These are phyloP conservation scores for Carpinus viminea DNA, from an alignment of 306 rosid species.

Conservation along the genomic window DNA sequence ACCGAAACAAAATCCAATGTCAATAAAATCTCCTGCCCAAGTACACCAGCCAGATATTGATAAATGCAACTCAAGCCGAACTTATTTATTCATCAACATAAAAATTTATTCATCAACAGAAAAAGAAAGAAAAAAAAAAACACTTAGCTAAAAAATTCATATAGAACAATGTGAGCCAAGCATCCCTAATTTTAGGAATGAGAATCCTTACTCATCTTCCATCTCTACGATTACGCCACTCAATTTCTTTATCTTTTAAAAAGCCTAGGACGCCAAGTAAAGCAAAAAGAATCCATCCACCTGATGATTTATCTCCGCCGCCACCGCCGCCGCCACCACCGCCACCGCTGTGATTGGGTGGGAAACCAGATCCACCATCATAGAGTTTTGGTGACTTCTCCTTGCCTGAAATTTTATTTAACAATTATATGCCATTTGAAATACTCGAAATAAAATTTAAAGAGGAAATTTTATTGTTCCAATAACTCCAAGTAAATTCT, in stretches of 20 bases:
- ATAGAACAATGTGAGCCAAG: neutral
- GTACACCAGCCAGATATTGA: neutral
- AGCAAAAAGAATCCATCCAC: constrained; percentile 75
- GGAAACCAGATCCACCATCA: constrained; percentile 68
- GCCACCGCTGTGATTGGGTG: constrained; percentile 65
- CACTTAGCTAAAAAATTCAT: neutral
- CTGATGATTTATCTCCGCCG: constrained; percentile 65
- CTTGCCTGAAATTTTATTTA: constrained; percentile 65
- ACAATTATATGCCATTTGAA: constrained; percentile 5
- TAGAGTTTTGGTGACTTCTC: constrained; percentile 64
- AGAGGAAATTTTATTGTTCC: constrained; percentile 6
- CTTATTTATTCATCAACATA: neutral
- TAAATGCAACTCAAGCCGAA: neutral
- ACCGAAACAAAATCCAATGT: neutral
- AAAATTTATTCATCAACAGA: neutral
- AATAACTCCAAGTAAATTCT: neutral
- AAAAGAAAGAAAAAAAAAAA: too few species aligned
- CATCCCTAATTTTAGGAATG: neutral
- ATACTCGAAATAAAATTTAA: neutral
- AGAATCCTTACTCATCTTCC: constrained; percentile 27
- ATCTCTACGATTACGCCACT: constrained; percentile 45
- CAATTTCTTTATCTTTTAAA: constrained; percentile 74
- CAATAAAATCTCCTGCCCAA: neutral
- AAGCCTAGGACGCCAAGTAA: constrained; percentile 79
- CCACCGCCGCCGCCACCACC: constrained; percentile 83